These are phyloP conservation scores for Nakazawaea wyomingensis DNA, from an alignment of 805 yeast genomes.

Conservation along the genomic window DNA sequence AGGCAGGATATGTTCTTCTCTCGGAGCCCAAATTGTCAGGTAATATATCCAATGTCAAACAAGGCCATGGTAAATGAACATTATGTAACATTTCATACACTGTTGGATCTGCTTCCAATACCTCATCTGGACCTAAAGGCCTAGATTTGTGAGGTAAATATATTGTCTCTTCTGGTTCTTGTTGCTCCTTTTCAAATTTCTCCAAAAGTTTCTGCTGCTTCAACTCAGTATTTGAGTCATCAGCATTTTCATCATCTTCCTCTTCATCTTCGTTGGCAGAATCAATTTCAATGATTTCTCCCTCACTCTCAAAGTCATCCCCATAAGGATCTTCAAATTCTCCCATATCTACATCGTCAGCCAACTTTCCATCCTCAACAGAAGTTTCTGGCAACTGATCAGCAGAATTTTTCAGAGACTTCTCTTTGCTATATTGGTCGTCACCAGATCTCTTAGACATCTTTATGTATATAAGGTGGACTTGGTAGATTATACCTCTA, in stretches of 20 bases:
- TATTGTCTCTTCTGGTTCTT: conserved; percentile 39
- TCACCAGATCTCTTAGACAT: conserved; percentile 32
- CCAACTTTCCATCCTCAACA: conserved; percentile 27
- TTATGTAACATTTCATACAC: conserved; percentile 96
- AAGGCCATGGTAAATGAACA: conserved; percentile 95
- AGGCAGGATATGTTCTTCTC: conserved; percentile 85
- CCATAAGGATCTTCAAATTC: conserved; percentile 88
- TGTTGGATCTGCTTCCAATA: conserved; percentile 90
- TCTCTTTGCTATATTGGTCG: conserved; percentile 13
- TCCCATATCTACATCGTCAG: conserved; percentile 58
- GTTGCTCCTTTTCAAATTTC: conserved; percentile 26
- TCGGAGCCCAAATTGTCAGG: conserved; percentile 86
- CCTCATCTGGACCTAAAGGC: conserved; percentile 94
- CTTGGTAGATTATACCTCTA: background rate
- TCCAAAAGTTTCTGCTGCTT: conserved; percentile 21
- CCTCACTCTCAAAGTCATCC: conserved; percentile 90
- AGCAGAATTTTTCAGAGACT: conserved; percentile 18
- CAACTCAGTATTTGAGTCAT: conserved; percentile 16
- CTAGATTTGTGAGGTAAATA: conserved; percentile 85
- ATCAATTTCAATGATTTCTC: conserved; percentile 79
- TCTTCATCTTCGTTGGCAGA: conserved; percentile 47
- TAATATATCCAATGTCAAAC: conserved; percentile 82
- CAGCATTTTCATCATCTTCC: conserved; percentile 23
- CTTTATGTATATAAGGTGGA: background rate
- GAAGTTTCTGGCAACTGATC: conserved; percentile 13